Conservation (phyloP, 331 rosid genomes). For the Phaseolus coccineus region DNA sequence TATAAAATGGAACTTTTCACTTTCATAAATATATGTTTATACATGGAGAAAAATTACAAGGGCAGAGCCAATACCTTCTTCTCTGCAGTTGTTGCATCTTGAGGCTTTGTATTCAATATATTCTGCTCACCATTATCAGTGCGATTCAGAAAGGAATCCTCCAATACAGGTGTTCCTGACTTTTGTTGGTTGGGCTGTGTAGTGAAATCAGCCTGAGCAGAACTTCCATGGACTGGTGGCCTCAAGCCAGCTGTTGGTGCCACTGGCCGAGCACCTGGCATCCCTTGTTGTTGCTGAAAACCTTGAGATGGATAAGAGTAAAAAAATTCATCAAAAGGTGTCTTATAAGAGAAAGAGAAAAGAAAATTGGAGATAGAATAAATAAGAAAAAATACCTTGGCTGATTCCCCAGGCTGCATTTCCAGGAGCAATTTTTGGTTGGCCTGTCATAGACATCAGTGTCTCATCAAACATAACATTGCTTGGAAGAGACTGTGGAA, state of each 20-base stretch:
- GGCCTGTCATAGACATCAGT: constrained; percentile 82
- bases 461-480: constrained; percentile 79
- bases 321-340: constrained; percentile 32
- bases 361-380: constrained; percentile 18
- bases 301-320: constrained; percentile 56
- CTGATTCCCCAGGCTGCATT: constrained; percentile 74
- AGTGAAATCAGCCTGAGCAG: constrained; percentile 52
- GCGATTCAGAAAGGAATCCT: constrained; percentile 61
- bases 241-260: constrained; percentile 62
- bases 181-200: constrained; percentile 65
- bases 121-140: constrained; percentile 59
- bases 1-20: background rate
- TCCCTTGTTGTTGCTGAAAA: constrained; percentile 76
- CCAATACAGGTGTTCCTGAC: constrained; percentile 61
- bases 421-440: constrained; percentile 63
- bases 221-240: constrained; percentile 57
- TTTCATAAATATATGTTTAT: constrained; percentile 28
- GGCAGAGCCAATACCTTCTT: constrained; percentile 60
- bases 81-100: constrained; percentile 53
- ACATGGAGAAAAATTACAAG: constrained; percentile 38
- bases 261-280: constrained; percentile 61
- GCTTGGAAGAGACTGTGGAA: constrained; percentile 80
- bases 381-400: constrained; percentile 57
- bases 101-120: constrained; percentile 50
- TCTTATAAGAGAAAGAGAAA: constrained; percentile 18